phyloP scores from a whole-genome alignment of 148 eudicot species.

The Limonium bicolor region DNA sequence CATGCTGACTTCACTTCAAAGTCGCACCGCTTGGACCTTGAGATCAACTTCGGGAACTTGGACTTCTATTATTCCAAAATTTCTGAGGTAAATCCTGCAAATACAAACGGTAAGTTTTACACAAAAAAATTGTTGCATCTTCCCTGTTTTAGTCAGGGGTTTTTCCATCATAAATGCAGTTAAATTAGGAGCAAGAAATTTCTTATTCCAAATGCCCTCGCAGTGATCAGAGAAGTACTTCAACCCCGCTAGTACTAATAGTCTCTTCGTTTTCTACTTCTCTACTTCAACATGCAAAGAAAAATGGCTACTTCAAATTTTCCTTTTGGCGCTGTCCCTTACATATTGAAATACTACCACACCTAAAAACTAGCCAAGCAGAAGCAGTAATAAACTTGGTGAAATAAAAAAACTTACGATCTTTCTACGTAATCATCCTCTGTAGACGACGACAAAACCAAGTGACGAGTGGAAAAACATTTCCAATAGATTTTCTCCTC shows the following conservation, averaged over 20 bases:
- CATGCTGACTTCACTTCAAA: conserved; percentile 23
- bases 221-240: no score
- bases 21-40: conserved; percentile 28
- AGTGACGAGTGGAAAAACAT: not conserved
- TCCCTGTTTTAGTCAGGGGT: not conserved
- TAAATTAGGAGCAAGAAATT: no score
- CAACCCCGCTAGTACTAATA: not conserved
- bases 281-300: not conserved
- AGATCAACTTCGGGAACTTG: conserved; percentile 17
- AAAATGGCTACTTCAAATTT: not conserved
- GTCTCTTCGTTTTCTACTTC: not conserved
- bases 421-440: not conserved
- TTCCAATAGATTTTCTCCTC: conserved; percentile 3
- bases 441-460: not conserved
- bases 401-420: not conserved
- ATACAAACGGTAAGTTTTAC: not conserved
- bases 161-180: no score
- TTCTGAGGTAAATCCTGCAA: conserved; percentile 2
- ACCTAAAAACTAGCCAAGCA: not conserved
- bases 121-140: not conserved
- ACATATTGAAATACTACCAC: not conserved
- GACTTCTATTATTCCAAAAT: conserved; percentile 1
- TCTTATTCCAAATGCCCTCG: no score
- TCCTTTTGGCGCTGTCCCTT: no score
- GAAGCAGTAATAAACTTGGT: not conserved